Percentiles rank a stretch among this genome's conserved stretches.
These are phyloP conservation scores for Iris macrosiphon DNA, from an alignment of 106 monocot species.

Conservation along the genomic window DNA sequence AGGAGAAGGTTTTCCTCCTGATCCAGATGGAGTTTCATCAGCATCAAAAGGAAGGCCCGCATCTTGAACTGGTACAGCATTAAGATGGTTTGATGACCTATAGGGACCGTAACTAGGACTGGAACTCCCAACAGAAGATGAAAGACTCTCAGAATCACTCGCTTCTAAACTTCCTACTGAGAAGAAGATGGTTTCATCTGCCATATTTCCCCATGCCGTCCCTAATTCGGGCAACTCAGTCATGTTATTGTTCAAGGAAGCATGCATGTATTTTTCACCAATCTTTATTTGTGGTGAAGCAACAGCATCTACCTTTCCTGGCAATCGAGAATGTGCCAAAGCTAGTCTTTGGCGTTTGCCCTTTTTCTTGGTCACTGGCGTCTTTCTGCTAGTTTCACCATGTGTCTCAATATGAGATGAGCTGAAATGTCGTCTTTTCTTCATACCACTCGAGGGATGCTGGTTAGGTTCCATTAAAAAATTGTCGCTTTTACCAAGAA, in stretches of 20 bases:
- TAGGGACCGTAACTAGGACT: conserved; percentile 15
- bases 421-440: conserved; percentile 6
- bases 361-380: neutral
- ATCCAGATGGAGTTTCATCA: conserved; percentile 11
- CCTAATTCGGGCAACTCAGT: conserved; percentile 15
- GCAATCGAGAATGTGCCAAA: neutral
- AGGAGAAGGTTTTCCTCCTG: conserved; percentile 2
- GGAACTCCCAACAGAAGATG: conserved; percentile 37
- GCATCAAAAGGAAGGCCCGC: conserved; percentile 13
- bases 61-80: neutral
- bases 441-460: conserved; percentile 2
- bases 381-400: conserved; percentile 7
- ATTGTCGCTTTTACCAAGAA: neutral
- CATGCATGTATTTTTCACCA: conserved; percentile 35
- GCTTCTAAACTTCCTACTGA: conserved; percentile 3
- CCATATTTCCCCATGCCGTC: conserved; percentile 1
- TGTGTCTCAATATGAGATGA: neutral
- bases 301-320: conserved; percentile 26
- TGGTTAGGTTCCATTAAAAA: neutral
- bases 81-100: conserved; percentile 9
- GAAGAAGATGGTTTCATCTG: conserved; percentile 2
- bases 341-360: neutral
- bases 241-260: conserved; percentile 23
- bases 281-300: conserved; percentile 17
- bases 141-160: conserved; percentile 15